Evolutionary conservation across 2,329 filamentous ascomycete genomes (phyloP).

Genomic region (Huntiella decipiens): DNA sequence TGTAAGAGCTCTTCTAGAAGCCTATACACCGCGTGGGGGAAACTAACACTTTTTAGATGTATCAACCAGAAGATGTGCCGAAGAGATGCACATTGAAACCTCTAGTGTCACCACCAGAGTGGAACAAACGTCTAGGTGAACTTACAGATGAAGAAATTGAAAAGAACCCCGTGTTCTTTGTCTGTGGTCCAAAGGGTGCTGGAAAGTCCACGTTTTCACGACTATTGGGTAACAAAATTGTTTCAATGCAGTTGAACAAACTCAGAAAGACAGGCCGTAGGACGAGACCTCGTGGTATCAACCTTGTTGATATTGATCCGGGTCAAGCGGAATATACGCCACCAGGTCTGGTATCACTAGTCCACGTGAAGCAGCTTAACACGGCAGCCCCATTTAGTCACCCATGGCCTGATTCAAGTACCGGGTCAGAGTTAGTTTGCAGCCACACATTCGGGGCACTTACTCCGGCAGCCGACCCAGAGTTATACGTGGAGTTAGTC

Average conservation of each 20-base stretch:
- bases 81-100: constrained; percentile 32
- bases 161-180: constrained; percentile 27
- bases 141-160: constrained; percentile 17
- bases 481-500: constrained; percentile 46
- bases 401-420: constrained; percentile 17
- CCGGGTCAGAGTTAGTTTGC: constrained; percentile 25
- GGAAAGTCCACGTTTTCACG: constrained; percentile 61
- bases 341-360: constrained; percentile 50
- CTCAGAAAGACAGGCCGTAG: constrained; percentile 12
- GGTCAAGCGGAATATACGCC: constrained; percentile 58
- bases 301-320: constrained; percentile 57
- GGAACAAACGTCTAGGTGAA: constrained; percentile 38
- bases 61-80: constrained; percentile 32
- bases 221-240: constrained; percentile 44
- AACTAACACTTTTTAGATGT: constrained; percentile 26
- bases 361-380: constrained; percentile 40
- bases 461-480: constrained; percentile 45
- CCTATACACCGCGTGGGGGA: background rate
- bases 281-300: constrained; percentile 19
- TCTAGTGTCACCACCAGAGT: constrained; percentile 35
- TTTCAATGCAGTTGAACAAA: constrained; percentile 26
- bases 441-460: constrained; percentile 48
- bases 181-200: constrained; percentile 52
- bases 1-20: constrained; percentile 19
- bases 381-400: constrained; percentile 51